Evolutionary conservation across 2,329 filamentous ascomycete genomes (phyloP).

Genomic region (Fusarium miscanthi): DNA sequence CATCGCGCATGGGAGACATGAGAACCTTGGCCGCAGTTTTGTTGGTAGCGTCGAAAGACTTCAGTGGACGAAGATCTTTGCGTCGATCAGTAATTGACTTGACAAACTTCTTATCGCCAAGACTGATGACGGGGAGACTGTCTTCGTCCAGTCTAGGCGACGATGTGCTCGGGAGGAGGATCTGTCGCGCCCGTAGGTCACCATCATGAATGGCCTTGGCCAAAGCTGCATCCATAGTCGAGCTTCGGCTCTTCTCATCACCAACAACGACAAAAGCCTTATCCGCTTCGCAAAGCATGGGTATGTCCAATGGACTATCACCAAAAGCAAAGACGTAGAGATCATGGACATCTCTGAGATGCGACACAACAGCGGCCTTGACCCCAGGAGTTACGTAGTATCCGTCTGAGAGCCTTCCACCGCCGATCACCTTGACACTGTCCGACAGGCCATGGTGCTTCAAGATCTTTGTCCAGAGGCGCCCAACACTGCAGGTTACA

Average conservation of each 20-base stretch:
- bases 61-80: constrained; percentile 1
- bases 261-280: constrained; percentile 67
- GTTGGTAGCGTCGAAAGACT: constrained; percentile 57
- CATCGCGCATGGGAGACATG: constrained; percentile 64
- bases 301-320: constrained; percentile 68
- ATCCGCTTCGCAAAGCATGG: constrained; percentile 66
- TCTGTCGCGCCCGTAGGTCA: constrained; percentile 57
- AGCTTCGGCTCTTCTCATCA: constrained; percentile 57
- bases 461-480: constrained; percentile 67
- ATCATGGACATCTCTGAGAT: constrained; percentile 49
- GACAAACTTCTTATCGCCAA: constrained; percentile 46
- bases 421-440: constrained; percentile 63
- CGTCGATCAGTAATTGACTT: constrained; percentile 26
- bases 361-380: constrained; percentile 61
- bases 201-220: constrained; percentile 52
- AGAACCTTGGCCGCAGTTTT: constrained; percentile 61
- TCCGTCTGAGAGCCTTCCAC: constrained; percentile 58
- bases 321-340: constrained; percentile 68
- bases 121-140: constrained; percentile 55
- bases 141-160: constrained; percentile 55
- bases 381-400: constrained; percentile 62
- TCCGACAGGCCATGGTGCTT: constrained; percentile 53
- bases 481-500: constrained; percentile 64
- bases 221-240: constrained; percentile 62
- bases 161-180: constrained; percentile 55